Conservation (phyloP, 352 stramenopile species). For the Phytophthora idaei region DNA sequence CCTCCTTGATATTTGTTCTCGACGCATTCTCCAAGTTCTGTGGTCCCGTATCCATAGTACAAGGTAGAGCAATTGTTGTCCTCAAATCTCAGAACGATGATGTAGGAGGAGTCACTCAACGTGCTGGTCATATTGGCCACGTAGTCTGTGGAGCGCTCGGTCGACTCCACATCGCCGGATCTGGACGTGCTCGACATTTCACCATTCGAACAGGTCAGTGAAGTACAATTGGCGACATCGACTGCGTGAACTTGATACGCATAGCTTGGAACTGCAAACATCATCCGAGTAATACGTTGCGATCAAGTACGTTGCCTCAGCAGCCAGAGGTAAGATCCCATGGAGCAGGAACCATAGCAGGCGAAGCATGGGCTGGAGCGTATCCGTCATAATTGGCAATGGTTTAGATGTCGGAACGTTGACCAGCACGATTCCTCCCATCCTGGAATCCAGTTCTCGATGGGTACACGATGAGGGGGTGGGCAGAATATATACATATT, state of each 20-base stretch:
- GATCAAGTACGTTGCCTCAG: conserved; percentile 6
- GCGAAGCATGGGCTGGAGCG: not conserved
- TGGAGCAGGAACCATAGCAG: not conserved
- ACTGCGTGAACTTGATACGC: conserved; percentile 16
- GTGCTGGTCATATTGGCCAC: not conserved
- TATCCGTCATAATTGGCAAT: conserved; percentile 2
- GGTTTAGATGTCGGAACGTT: not conserved
- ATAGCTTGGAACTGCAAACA: not conserved
- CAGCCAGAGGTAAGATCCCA: not conserved
- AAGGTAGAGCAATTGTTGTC: conserved; percentile 14
- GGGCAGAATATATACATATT: not conserved
- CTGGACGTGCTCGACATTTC: not conserved
- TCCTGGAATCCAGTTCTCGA: conserved; percentile 1
- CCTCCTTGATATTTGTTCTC: conserved; percentile 10
- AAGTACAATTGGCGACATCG: conserved; percentile 3
- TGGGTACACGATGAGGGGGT: not conserved
- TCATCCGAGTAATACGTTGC: not conserved
- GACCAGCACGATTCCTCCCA: not conserved
- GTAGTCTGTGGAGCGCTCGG: conserved; percentile 21
- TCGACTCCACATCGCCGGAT: not conserved
- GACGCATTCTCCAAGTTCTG: not conserved
- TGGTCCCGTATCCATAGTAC: conserved; percentile 10
- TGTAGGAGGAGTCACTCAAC: conserved; percentile 7
- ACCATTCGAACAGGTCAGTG: not conserved
- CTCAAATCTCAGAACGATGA: conserved; percentile 8